Conservation (phyloP, 768 basidiomycete species). For the Suillus discolor region DNA sequence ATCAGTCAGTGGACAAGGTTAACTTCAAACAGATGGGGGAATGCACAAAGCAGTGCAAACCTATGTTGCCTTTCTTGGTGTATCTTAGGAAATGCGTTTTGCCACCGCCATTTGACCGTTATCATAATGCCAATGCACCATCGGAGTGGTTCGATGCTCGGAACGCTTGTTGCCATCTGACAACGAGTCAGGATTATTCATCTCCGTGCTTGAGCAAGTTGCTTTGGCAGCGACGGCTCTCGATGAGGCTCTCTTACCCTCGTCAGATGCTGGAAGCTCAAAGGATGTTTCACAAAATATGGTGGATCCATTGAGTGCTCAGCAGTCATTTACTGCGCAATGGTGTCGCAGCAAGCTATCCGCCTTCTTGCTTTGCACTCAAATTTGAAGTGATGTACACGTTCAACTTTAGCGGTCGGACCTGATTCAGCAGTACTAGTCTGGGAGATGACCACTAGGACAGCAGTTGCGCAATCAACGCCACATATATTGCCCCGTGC, state of each 20-base stretch:
- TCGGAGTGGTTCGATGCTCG: conserved; percentile 4
- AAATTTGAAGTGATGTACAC: background rate
- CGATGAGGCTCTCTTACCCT: background rate
- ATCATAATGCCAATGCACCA: conserved; percentile 3
- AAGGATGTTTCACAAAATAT: background rate
- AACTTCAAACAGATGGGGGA: conserved; percentile 28
- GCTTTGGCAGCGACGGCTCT: background rate
- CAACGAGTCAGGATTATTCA: background rate
- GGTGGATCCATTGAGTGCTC: background rate
- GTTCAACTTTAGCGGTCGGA: background rate
- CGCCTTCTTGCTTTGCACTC: background rate
- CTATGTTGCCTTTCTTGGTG: conserved; percentile 4
- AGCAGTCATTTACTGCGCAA: background rate
- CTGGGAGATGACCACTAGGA: conserved; percentile 14
- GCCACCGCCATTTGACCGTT: conserved; percentile 4
- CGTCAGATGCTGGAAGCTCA: background rate
- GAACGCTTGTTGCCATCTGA: conserved; percentile 3
- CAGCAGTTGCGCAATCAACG: conserved; percentile 1
- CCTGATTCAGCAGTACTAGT: conserved; percentile 5
- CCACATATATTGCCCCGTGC: conserved; percentile 13
- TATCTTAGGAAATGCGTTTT: conserved; percentile 1
- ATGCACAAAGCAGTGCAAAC: conserved; percentile 13
- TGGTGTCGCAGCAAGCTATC: background rate
- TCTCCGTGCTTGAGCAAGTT: background rate
- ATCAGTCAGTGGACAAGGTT: conserved; percentile 34